phyloP scores from a whole-genome alignment of 108 stramenopile species.

The Skeletonema tropicum region DNA sequence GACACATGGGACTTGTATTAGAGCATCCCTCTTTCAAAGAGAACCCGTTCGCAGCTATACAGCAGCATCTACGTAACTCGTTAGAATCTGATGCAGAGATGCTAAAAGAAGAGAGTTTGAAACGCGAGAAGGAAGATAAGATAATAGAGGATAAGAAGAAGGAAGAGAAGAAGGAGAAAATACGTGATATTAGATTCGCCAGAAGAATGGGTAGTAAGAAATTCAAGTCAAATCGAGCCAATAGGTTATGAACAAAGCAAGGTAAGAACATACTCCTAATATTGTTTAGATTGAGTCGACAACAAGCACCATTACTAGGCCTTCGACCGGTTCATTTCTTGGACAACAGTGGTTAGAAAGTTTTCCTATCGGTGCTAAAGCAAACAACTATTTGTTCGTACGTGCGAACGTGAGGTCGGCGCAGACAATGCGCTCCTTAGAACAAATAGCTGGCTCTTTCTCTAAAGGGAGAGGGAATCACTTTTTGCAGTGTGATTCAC shows the following conservation, averaged over 20 bases:
- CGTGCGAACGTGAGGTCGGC: slow-evolving; percentile 36
- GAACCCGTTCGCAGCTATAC: slow-evolving; percentile 81
- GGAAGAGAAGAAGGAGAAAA: slow-evolving; percentile 54
- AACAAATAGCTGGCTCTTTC: slow-evolving; percentile 30
- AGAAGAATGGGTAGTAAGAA: slow-evolving; percentile 41
- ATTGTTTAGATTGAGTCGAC: background rate
- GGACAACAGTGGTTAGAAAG: slow-evolving; percentile 29
- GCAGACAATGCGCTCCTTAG: slow-evolving; percentile 36
- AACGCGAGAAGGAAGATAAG: slow-evolving; percentile 33
- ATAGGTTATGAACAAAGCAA: slow-evolving; percentile 6
- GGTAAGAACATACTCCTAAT: slow-evolving; percentile 8
- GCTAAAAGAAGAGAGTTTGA: slow-evolving; percentile 40
- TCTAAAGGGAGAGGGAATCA: slow-evolving; percentile 52
- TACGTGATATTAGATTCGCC: slow-evolving; percentile 14
- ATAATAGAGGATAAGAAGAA: slow-evolving; percentile 35
- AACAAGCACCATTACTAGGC: slow-evolving; percentile 44
- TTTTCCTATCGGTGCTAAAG: slow-evolving; percentile 41
- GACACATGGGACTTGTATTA: slow-evolving; percentile 71
- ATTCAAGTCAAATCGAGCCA: slow-evolving; percentile 15
- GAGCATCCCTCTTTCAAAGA: slow-evolving; percentile 78
- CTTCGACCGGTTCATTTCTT: slow-evolving; percentile 22
- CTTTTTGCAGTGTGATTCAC: slow-evolving; percentile 37
- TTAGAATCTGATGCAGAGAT: slow-evolving; percentile 53
- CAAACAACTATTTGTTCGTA: slow-evolving; percentile 26
- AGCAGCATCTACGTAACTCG: slow-evolving; percentile 79